phyloP scores from a whole-genome alignment of 805 yeast species.

The Saccharomycopsis sp. region DNA sequence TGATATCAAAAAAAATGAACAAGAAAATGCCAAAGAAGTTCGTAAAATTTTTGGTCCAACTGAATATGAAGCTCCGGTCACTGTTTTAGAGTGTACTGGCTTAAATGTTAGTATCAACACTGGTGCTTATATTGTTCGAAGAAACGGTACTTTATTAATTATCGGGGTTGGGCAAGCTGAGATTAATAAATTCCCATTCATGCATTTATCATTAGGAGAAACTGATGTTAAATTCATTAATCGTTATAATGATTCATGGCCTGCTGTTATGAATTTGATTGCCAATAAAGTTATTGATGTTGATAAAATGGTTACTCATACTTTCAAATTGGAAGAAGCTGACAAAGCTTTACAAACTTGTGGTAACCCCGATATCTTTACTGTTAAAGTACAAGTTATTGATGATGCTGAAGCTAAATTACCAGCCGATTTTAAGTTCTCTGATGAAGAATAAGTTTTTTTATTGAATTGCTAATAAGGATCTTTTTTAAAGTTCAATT shows the following conservation, averaged over 20 bases:
- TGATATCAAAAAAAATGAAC: constrained; percentile 23
- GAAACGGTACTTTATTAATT: constrained; percentile 36
- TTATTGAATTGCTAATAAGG: neutral
- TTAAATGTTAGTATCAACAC: constrained; percentile 38
- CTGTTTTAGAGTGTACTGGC: constrained; percentile 46
- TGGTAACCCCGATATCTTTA: constrained; percentile 9
- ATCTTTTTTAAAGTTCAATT: neutral
- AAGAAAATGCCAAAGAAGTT: constrained; percentile 31
- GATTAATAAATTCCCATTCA: constrained; percentile 40
- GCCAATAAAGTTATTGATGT: constrained; percentile 34
- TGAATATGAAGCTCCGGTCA: constrained; percentile 31
- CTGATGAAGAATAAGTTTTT: neutral
- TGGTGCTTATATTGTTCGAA: constrained; percentile 35
- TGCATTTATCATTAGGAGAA: constrained; percentile 43
- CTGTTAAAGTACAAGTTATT: constrained; percentile 9
- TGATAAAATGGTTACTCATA: constrained; percentile 39
- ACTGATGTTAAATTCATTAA: constrained; percentile 40
- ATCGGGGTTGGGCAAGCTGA: constrained; percentile 43
- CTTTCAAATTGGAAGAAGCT: constrained; percentile 36
- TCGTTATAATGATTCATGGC: constrained; percentile 49
- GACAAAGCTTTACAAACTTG: constrained; percentile 30
- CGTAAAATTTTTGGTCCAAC: constrained; percentile 27
- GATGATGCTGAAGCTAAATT: neutral
- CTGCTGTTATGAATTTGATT: constrained; percentile 40
- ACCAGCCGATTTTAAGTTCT: neutral